phyloP scores from a whole-genome alignment of 2,329 filamentous ascomycete genomes.

The Fusarium illudens region DNA sequence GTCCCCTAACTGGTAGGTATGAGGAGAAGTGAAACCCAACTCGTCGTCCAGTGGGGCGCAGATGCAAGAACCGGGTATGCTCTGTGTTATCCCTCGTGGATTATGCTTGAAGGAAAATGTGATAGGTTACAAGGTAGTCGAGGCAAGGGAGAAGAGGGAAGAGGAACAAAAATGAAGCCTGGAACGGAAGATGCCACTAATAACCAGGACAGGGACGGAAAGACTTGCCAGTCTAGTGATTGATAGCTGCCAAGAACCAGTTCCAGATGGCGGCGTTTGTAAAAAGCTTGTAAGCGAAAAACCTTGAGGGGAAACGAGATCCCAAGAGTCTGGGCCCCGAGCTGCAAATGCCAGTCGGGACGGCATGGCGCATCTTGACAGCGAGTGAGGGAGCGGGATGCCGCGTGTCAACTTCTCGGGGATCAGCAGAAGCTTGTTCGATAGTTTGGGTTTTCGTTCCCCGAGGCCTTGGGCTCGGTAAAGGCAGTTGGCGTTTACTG shows the following conservation, averaged over 20 bases:
- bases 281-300: not conserved
- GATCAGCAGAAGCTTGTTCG: not conserved
- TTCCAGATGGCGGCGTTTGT: not conserved
- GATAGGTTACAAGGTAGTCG: constrained; percentile 15
- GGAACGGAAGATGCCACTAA: not conserved
- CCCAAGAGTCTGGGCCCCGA: not conserved
- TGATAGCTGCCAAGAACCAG: not conserved
- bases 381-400: not conserved
- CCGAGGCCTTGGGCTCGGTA: not conserved
- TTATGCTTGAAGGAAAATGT: constrained; percentile 7
- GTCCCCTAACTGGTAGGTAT: not conserved
- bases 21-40: not conserved
- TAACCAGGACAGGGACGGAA: not conserved
- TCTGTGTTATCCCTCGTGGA: not conserved
- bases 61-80: not conserved
- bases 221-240: not conserved
- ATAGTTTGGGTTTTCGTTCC: not conserved
- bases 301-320: not conserved
- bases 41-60: not conserved
- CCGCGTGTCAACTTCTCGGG: not conserved
- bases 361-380: not conserved
- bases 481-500: not conserved
- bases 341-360: not conserved
- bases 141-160: constrained; percentile 11
- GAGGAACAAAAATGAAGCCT: not conserved